Evolutionary conservation across 257 asterid genomes (phyloP), one percentile per base, ranked within the genome.

Genomic region (Striga asiatica): DNA sequence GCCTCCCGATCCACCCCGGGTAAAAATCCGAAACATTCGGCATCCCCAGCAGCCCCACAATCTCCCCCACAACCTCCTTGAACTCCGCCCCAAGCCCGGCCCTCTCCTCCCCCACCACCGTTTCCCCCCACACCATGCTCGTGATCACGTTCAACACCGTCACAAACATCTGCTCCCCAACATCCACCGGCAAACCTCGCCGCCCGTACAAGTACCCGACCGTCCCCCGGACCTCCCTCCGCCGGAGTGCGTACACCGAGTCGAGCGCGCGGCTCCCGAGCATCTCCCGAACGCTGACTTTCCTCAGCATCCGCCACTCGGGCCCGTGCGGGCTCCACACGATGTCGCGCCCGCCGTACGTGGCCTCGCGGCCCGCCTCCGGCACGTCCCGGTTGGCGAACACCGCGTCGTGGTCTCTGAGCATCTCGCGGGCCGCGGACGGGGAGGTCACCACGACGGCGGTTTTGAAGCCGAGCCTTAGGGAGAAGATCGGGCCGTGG

Each of bases 341-440:
- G 2, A 87, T 83, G 66, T 87, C 87, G 0, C 5, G 4, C 28
- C 94, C 94, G 11, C 96, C 96, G 48, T 83, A 86, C 0, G 85
- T 9, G 0, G 81, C 79, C 54, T 72, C 87, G 13, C 23, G 52
- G 4, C 70, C 94, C 0, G 87, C 94, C 43, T 62, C 83, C 2
- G 94, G 93, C 9, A 77, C 73, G 32, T 83, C 96, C 0, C 94
- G 79, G 54, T 83, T 87, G 42, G 94, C 94, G 20, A 87, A 87
- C 3, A 61, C 65, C 46, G 69, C 52, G 65, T 83, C 93, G 5
- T 81, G 86, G 8, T 81, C 89, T 52, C 74, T 83, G 1, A 87
- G 85, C 4, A 87, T 93, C 47, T 77, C 67, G 2, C 71, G 66
- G 0, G 89, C 93, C 7, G 81, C 4, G 1, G 70, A 66, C 0